Evolutionary conservation across 805 yeast species (phyloP).

Genomic region (Saccharomyces mikatae): DNA sequence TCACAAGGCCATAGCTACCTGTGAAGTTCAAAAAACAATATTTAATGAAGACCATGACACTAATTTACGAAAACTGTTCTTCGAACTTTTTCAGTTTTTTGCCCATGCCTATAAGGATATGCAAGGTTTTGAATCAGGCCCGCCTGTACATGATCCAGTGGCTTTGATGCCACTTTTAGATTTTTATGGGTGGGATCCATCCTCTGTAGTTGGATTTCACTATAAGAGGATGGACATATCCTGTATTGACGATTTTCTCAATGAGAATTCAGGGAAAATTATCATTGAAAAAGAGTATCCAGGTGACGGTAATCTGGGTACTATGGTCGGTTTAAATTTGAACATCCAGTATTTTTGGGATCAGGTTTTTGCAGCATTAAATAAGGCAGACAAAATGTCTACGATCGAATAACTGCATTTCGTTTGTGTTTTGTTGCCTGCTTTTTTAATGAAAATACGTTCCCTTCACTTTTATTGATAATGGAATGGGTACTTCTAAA

Average conservation of each 20-base stretch:
- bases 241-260: slow-evolving; percentile 20
- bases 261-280: not conserved
- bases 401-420: slow-evolving; percentile 11
- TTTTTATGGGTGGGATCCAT: slow-evolving; percentile 27
- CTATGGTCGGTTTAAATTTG: slow-evolving; percentile 34
- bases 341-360: slow-evolving; percentile 42
- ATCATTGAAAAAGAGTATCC: slow-evolving; percentile 19
- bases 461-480: not conserved
- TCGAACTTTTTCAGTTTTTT: slow-evolving; percentile 46
- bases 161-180: slow-evolving; percentile 56
- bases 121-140: slow-evolving; percentile 45
- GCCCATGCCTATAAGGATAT: slow-evolving; percentile 36
- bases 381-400: slow-evolving; percentile 29
- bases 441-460: not conserved
- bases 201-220: slow-evolving; percentile 12
- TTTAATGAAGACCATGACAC: slow-evolving; percentile 32
- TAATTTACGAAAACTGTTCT: slow-evolving; percentile 45
- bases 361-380: slow-evolving; percentile 33
- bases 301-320: slow-evolving; percentile 26
- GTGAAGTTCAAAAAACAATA: slow-evolving; percentile 33
- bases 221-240: slow-evolving; percentile 23
- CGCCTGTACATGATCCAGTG: slow-evolving; percentile 76
- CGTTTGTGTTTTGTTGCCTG: not conserved
- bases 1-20: slow-evolving; percentile 46
- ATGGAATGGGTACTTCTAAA: not conserved